Conservation (phyloP, 2,329 filamentous ascomycete genomes). For the Xylogone sp. region DNA sequence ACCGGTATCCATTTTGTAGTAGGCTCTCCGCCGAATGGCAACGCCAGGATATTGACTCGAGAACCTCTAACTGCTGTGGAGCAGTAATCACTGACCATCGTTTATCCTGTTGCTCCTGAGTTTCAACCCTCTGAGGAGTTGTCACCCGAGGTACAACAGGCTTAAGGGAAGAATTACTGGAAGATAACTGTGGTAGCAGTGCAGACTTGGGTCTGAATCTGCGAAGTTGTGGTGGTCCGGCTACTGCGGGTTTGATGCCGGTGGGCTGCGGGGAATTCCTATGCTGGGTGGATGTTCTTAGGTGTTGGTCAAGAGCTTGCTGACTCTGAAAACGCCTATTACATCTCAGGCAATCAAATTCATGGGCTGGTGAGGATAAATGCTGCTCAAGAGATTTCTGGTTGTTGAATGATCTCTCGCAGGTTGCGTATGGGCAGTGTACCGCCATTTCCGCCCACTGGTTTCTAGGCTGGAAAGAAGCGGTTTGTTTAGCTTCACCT, state of each 20-base stretch:
- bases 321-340: slow-evolving; percentile 6
- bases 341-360: not conserved
- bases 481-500: too few relatives aligned
- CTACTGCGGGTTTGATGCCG: not conserved
- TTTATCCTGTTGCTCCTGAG: not conserved
- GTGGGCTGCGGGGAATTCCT: slow-evolving; percentile 1
- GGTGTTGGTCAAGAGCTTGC: slow-evolving; percentile 7
- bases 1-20: slow-evolving; percentile 5
- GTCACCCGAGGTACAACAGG: not conserved
- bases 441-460: too few relatives aligned
- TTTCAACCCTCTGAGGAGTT: not conserved
- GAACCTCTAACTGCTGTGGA: slow-evolving; percentile 5
- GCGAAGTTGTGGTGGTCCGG: slow-evolving; percentile 1
- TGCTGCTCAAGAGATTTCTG: slow-evolving; percentile 8
- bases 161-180: slow-evolving; percentile 1
- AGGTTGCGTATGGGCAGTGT: not conserved
- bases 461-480: too few relatives aligned
- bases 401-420: slow-evolving; percentile 7
- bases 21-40: slow-evolving; percentile 13
- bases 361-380: not conserved
- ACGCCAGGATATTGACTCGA: slow-evolving; percentile 7
- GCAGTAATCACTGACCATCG: slow-evolving; percentile 9
- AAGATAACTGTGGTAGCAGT: not conserved
- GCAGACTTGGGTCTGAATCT: not conserved
- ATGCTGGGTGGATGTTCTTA: slow-evolving; percentile 7